Evolutionary conservation across 345 rosid species (phyloP), one percentile per base, ranked within the genome.

Genomic region (Trapa incisa): DNA sequence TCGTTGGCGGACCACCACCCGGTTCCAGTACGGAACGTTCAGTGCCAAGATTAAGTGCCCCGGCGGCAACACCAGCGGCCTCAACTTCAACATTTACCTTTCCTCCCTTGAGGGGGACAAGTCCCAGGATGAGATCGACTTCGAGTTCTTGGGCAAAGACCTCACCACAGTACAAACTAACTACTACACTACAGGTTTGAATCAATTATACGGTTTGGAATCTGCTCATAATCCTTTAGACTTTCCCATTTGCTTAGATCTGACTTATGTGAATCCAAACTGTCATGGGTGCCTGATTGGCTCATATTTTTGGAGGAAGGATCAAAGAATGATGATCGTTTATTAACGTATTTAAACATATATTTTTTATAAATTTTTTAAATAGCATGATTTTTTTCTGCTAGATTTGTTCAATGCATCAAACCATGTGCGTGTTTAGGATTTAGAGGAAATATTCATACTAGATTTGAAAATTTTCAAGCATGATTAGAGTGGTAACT

Each of bases 51-150:
- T 86, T 47, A 76, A 79, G 64, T 81, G 86, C 72, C 83, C 86
- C 13, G 53, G 67, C 65, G 86, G 86, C 68, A 80, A 83, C 83
- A 81, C 86, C 29, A 83, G 86, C 53, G 88, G 91, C 66, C 88
- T 86, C 75, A 83, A 80, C 75, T 80, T 86, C 86, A 83, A 82
- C 83, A 64, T 82, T 54, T 84, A 86, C 65, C 85, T 84, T 50
- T 84, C 84, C 14, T 82, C 88, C 22, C 80, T 86, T 32, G 90
- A 86, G n/a, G 90, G 87, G 22, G 82, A 86, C 74, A 80, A 79
- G 73, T 80, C 87, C 66, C 87, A 83, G 48, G 87, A 83, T 67
- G 88, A 80, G 82, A 83, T 86, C 72, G 91, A 86, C 74, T 83
- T 86, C 65, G 91, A 83, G 75, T 86, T 86, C 80, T 74, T 86